Percentiles rank a stretch among this genome's conserved stretches.
Evolutionary conservation across 2,329 filamentous ascomycete genomes (phyloP).

Genomic region (Fusarium sp.): DNA sequence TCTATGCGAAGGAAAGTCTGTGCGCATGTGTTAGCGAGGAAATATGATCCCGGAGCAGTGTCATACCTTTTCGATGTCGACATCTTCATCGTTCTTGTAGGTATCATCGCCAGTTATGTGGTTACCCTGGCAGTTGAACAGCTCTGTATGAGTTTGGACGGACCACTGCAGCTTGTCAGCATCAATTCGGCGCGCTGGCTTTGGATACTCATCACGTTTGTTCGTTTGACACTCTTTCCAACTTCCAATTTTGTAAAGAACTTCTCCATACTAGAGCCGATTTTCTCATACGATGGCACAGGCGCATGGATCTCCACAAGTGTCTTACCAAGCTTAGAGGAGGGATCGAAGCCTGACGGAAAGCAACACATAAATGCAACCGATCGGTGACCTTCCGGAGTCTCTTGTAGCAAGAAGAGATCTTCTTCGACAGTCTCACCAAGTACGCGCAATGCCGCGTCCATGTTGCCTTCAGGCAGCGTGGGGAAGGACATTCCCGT

Average conservation of each 20-base stretch:
- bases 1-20: constrained; percentile 38
- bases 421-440: constrained; percentile 33
- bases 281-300: constrained; percentile 66
- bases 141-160: constrained; percentile 34
- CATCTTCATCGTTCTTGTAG: constrained; percentile 9
- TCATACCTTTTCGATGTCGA: constrained; percentile 19
- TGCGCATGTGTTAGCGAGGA: not conserved
- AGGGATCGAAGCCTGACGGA: constrained; percentile 64
- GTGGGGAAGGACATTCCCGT: constrained; percentile 50
- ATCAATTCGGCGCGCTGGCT: rapidly evolving
- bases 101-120: constrained; percentile 32
- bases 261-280: constrained; percentile 66
- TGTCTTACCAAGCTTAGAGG: constrained; percentile 60
- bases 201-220: constrained; percentile 54
- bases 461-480: not conserved
- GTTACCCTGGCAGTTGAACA: constrained; percentile 32
- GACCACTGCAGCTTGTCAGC: constrained; percentile 36
- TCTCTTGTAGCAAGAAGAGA: constrained; percentile 61
- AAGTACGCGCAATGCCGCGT: constrained; percentile 19
- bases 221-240: constrained; percentile 62
- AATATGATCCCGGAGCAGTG: rapidly evolving
- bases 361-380: constrained; percentile 56
- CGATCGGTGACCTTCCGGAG: constrained; percentile 55
- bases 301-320: constrained; percentile 57
- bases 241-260: constrained; percentile 62